Evolutionary conservation across 495 filamentous ascomycete genomes (phyloP).

Genomic region (Lasiosphaeriaceae sp.): DNA sequence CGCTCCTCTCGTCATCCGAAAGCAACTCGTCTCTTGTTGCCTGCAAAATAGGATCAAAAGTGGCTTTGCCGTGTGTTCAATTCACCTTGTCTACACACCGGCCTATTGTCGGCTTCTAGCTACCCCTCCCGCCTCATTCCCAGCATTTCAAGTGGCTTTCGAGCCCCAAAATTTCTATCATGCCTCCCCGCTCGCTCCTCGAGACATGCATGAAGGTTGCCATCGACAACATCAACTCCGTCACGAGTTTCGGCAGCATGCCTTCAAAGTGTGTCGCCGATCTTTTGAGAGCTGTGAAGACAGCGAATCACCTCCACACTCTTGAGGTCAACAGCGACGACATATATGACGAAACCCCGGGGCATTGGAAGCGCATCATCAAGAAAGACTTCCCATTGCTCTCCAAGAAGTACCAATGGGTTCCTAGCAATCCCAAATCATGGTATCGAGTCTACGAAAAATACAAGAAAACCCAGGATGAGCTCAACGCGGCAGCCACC

Average conservation of each 20-base stretch:
- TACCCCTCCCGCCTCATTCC: not conserved
- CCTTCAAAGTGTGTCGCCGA: slow-evolving; percentile 6
- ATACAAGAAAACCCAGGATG: slow-evolving; percentile 39
- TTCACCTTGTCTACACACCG: no score
- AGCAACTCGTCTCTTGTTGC: no score
- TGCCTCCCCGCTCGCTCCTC: slow-evolving; percentile 31
- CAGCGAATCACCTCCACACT: slow-evolving; percentile 29
- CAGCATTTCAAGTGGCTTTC: not conserved
- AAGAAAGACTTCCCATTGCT: slow-evolving; percentile 27
- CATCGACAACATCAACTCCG: slow-evolving; percentile 22
- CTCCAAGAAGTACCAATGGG: slow-evolving; percentile 17
- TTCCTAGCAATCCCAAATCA: slow-evolving; percentile 27
- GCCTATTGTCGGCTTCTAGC: not conserved
- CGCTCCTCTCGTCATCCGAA: no score
- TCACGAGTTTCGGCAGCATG: slow-evolving; percentile 13
- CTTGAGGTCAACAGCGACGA: slow-evolving; percentile 33
- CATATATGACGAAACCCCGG: slow-evolving; percentile 26
- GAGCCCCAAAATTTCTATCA: slow-evolving; percentile 4
- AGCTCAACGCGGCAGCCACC: slow-evolving; percentile 48
- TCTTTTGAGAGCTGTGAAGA: slow-evolving; percentile 30
- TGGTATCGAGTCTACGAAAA: slow-evolving; percentile 37
- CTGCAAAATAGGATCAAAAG: no score
- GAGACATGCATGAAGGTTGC: slow-evolving; percentile 30
- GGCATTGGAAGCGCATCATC: slow-evolving; percentile 40
- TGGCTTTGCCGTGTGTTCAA: no score